Evolutionary conservation across 192 early-diverging fungal species (phyloP), one percentile per base, ranked within the genome.

Genomic region (Phycomyces blakesleeanus): DNA sequence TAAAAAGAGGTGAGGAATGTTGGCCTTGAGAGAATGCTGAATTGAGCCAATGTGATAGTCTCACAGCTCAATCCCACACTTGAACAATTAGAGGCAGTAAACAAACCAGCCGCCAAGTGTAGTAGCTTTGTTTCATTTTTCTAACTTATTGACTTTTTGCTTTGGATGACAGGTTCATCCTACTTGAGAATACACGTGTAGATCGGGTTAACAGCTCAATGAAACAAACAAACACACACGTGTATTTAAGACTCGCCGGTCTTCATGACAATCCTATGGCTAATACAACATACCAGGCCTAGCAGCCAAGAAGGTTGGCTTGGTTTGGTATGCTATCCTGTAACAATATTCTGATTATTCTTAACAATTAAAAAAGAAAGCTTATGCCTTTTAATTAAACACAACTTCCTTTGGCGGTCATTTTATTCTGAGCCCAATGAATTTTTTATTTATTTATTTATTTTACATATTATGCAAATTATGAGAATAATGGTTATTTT

Each of bases 181-280:
- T 6, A 47, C 44, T 3, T n/a, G 18, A n/a, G 3, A 47, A 47
- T 18, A 47, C 12, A 47, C 44, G 18, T n/a, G 18, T 18, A 47
- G 44, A 47, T 47, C 12, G 44, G 44, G 1, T n/a, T 7, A 18
- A 18, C 15, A 14, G 18, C 15, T n/a, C 15, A 47, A 47, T 6
- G 3, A 12, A 12, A 47, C 44, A n/a, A 47, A 47, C 44, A 47
- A 14, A 41, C 40, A 41, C 6, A 41, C 40, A 41, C 40, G 44
- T 47, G 11, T 18, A 47, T 47, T 47, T 47, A 47, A 47, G 44
- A 47, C 44, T 47, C 44, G 44, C 5, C 44, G 44, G 44, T 47
- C 44, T 47, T 47, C 44, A 47, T 47, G 44, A 3, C 44, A 47
- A 47, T 47, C 12, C 3, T 47, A 47, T 47, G 11, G 8, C 14